A percentile compares a stretch with the other conserved stretches of the same genome.
These are phyloP conservation scores for Achaetomium macrosporum DNA, from an alignment of 2,329 filamentous ascomycete species.

Conservation along the genomic window DNA sequence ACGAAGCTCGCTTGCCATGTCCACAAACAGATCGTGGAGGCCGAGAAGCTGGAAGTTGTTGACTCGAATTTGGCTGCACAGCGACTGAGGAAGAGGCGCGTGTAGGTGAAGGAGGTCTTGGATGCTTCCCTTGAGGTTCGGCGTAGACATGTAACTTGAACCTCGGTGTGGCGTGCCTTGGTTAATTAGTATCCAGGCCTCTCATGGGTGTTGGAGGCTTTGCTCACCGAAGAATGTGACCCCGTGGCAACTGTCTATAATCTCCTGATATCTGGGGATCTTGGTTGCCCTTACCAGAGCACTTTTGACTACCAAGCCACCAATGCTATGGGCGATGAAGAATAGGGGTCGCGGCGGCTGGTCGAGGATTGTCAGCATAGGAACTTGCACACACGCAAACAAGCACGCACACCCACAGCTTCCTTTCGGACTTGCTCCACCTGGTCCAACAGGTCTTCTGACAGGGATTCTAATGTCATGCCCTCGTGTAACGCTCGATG, in stretches of 20 bases:
- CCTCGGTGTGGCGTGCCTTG: conserved; percentile 56
- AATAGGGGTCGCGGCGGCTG: conserved; percentile 46
- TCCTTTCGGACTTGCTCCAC: conserved; percentile 31
- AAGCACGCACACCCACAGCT: conserved; percentile 9
- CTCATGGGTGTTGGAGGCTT: not conserved
- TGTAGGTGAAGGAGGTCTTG: conserved; percentile 47
- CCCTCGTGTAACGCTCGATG: conserved; percentile 40
- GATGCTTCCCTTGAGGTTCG: conserved; percentile 49
- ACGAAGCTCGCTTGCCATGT: conserved; percentile 51
- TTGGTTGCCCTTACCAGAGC: conserved; percentile 45
- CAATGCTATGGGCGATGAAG: conserved; percentile 57
- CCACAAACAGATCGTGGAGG: conserved; percentile 50
- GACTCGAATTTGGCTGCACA: conserved; percentile 46
- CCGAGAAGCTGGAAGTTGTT: conserved; percentile 44
- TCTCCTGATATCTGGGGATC: conserved; percentile 34
- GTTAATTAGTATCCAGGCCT: conserved; percentile 11
- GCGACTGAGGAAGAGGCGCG: conserved; percentile 42
- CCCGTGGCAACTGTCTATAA: conserved; percentile 53
- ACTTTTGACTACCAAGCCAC: conserved; percentile 54
- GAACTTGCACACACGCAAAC: not conserved
- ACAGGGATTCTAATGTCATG: conserved; percentile 39
- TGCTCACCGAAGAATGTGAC: conserved; percentile 53
- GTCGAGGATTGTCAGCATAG: conserved; percentile 14
- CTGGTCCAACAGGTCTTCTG: conserved; percentile 42
- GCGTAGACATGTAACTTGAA: conserved; percentile 57